Evolutionary conservation across 129 eudicot genomes (phyloP), one percentile per base, ranked within the genome.

Genomic region (Flaveria linearis): DNA sequence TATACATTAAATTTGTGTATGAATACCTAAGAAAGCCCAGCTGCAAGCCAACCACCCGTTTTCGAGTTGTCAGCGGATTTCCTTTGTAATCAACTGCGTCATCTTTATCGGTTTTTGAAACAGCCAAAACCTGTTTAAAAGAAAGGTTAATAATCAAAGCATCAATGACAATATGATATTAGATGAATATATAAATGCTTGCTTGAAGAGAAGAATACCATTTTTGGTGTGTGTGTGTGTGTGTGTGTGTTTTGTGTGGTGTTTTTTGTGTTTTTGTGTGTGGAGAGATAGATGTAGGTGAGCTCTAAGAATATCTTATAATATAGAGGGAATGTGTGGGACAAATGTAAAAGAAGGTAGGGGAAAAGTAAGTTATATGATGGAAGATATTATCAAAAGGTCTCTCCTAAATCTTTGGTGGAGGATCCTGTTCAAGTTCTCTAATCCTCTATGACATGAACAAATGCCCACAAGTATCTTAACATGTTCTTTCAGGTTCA

Each of bases 1-100:
- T 56, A 17, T 56, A 20, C 14, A 9, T 56, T 56, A 18, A 7
- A 8, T 18, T 56, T 7, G 18, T 66, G 69, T 11, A 33, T 17
- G 58, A 41, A 49, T 68, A 91, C 98, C 98, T 94, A 94, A 83
- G 63, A 94, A 56, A 94, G 97, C 23, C 99, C 99, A 9, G 99
- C 97, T 4, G 93, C 99, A 26, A 91, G 97, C 99, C 99, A 94
- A 46, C 99, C 97, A 9, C 99, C 99, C 0, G 96, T 94, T 52
- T 78, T 78, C 9, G 97, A 91, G 60, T 84, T 89, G 71, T 94
- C 99, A 22, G 79, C 93, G 3, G 97, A 52, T 94, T 86, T 47
- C 97, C 98, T 22, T 72, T 88, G 64, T 18, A 91, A 74, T 94
- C 97, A 11, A 49, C 74, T 5, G 78, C 82, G 41, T 60, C 84